Evolutionary conservation across 1,139 yeast species (phyloP).

Genomic region (Saccharomyces uvarum): DNA sequence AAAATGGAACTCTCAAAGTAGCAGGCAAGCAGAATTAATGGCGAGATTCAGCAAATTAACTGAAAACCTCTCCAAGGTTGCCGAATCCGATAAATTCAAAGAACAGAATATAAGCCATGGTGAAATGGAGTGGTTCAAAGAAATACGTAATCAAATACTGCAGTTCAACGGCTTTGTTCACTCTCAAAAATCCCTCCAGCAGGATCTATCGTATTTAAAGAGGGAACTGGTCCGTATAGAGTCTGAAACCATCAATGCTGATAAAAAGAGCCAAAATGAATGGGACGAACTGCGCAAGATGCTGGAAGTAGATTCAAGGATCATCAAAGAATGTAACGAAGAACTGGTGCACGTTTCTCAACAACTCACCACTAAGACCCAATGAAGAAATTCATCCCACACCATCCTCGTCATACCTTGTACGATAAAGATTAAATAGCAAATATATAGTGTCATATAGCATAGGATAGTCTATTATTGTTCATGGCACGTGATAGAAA

Average conservation of each 20-base stretch:
- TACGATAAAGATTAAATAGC: background rate
- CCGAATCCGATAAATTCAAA: slow-evolving; percentile 14
- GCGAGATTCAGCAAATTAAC: slow-evolving; percentile 32
- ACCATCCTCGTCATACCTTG: background rate
- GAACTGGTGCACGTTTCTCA: slow-evolving; percentile 10
- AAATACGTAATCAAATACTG: slow-evolving; percentile 33
- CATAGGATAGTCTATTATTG: no score
- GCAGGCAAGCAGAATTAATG: slow-evolving; percentile 32
- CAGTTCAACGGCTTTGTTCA: slow-evolving; percentile 30
- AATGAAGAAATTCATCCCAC: background rate
- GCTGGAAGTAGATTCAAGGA: slow-evolving; percentile 19
- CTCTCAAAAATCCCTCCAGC: slow-evolving; percentile 14
- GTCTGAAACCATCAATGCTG: background rate
- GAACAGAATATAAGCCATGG: slow-evolving; percentile 34
- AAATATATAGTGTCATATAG: background rate
- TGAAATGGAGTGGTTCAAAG: slow-evolving; percentile 42
- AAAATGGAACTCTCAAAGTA: slow-evolving; percentile 12
- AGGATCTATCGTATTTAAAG: slow-evolving; percentile 11
- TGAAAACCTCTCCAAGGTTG: slow-evolving; percentile 15
- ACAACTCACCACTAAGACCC: background rate
- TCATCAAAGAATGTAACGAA: slow-evolving; percentile 21
- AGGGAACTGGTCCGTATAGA: slow-evolving; percentile 9
- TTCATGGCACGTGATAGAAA: background rate
- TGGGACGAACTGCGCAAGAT: slow-evolving; percentile 24
- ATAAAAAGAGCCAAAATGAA: slow-evolving; percentile 9